Conservation (phyloP, 352 stramenopile species). For the Phytophthora litchii region DNA sequence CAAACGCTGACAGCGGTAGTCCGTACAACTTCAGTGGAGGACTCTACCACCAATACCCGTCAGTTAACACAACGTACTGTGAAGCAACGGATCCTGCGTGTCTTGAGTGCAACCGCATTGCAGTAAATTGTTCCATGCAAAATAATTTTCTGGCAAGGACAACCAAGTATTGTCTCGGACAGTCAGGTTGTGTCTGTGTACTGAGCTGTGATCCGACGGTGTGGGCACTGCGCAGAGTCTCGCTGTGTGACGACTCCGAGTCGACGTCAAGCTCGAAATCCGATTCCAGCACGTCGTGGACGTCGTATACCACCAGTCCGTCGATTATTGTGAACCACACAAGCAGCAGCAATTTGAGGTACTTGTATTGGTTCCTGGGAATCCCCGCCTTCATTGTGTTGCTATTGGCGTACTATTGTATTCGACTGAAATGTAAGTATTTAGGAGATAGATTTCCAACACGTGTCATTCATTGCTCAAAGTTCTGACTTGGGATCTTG, state of each 20-base stretch:
- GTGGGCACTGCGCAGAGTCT: conserved; percentile 23
- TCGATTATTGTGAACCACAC: conserved; percentile 23
- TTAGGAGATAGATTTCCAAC: background rate
- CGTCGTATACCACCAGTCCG: conserved; percentile 21
- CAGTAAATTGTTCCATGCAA: conserved; percentile 40
- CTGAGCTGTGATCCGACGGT: conserved; percentile 48
- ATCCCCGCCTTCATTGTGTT: conserved; percentile 23
- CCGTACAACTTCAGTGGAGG: conserved; percentile 44
- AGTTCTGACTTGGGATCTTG: background rate
- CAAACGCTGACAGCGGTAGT: conserved; percentile 45
- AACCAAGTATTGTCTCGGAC: conserved; percentile 56
- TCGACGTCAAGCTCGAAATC: conserved; percentile 3
- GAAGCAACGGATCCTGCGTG: conserved; percentile 48
- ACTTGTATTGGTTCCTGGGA: conserved; percentile 28
- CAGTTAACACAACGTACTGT: conserved; percentile 59
- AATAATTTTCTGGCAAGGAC: conserved; percentile 51
- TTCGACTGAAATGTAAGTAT: conserved; percentile 27
- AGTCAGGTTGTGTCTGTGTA: conserved; percentile 54
- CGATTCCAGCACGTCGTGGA: conserved; percentile 17
- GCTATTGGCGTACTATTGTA: conserved; percentile 27
- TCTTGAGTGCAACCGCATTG: conserved; percentile 42
- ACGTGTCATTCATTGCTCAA: too few relatives aligned
- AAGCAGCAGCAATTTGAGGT: conserved; percentile 4
- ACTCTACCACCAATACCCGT: conserved; percentile 53
- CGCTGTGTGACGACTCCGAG: conserved; percentile 27